Evolutionary conservation across 345 rosid species (phyloP).

Genomic region (Fremontodendron californicum): DNA sequence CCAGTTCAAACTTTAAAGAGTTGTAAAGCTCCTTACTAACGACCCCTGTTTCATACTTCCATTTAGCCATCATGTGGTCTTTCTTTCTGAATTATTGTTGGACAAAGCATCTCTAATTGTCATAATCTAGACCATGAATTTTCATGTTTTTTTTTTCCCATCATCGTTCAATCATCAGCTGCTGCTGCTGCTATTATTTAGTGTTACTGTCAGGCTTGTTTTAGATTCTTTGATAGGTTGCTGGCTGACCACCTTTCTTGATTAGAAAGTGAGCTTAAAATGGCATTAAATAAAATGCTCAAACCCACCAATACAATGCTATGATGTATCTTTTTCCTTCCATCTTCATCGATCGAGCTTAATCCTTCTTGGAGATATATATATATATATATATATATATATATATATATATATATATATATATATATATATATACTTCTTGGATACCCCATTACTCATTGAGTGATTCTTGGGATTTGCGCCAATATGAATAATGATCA

Average conservation of each 20-base stretch:
- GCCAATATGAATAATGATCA: background rate
- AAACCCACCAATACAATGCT: background rate
- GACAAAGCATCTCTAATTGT: background rate
- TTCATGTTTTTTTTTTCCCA: background rate
- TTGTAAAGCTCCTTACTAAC: background rate
- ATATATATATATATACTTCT: background rate
- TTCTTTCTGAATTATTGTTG: background rate
- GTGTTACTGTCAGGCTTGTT: background rate
- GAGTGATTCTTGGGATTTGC: constrained; percentile 14
- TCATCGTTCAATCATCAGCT: background rate
- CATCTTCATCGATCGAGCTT: background rate
- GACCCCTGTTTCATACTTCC: background rate
- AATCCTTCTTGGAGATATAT: too few species aligned
- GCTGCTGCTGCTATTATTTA: too few species aligned
- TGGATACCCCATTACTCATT: background rate
- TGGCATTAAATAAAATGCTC: background rate
- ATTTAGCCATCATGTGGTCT: background rate
- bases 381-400: too few species aligned
- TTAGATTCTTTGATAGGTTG: background rate
- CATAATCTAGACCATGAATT: background rate
- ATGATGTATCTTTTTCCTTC: background rate
- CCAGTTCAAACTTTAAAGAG: background rate
- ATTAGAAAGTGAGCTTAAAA: background rate
- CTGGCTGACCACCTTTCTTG: background rate
- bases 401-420: too few species aligned